Evolutionary conservation across 768 basidiomycete species (phyloP).

Genomic region (Cantharellus anzutake): DNA sequence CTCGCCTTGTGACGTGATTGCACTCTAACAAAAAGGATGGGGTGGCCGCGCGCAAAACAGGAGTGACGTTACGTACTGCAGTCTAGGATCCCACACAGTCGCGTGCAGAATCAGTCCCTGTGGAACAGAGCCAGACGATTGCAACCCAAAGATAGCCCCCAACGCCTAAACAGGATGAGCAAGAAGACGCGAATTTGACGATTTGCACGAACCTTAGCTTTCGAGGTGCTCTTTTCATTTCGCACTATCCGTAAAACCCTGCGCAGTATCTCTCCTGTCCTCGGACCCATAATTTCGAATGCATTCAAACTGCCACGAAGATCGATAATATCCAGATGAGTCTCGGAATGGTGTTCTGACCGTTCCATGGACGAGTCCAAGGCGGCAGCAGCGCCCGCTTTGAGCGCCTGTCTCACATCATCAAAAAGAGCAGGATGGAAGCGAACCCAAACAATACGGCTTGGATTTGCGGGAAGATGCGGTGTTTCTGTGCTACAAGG

Average conservation of each 20-base stretch:
- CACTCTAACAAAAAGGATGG: too few species aligned
- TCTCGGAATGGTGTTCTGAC: slow-evolving; percentile 6
- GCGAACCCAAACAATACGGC: slow-evolving; percentile 50
- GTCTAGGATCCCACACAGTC: slow-evolving; percentile 66
- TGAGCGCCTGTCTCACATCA: slow-evolving; percentile 34
- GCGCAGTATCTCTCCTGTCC: slow-evolving; percentile 23
- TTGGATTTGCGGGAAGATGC: not conserved
- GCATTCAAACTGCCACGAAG: slow-evolving; percentile 50
- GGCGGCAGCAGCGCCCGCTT: slow-evolving; percentile 29
- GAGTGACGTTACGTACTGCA: slow-evolving; percentile 36
- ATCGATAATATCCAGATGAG: slow-evolving; percentile 43
- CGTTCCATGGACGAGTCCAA: slow-evolving; percentile 22
- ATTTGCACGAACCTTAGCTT: too few species aligned
- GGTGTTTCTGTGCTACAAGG: not conserved
- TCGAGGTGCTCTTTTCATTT: too few species aligned
- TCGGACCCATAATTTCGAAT: slow-evolving; percentile 85
- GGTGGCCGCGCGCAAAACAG: too few species aligned
- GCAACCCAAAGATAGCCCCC: slow-evolving; percentile 37
- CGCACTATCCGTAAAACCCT: not conserved
- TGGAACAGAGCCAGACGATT: slow-evolving; percentile 46
- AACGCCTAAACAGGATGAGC: slow-evolving; percentile 34
- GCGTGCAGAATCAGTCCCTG: slow-evolving; percentile 63
- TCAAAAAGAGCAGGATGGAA: slow-evolving; percentile 58
- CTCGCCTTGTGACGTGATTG: too few species aligned
- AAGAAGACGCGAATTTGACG: too few species aligned